Percentiles rank a stretch among this genome's conserved stretches.
phyloP scores from a whole-genome alignment of 2,329 filamentous ascomycete genomes.

The Aspergillus pseudotamarii region DNA sequence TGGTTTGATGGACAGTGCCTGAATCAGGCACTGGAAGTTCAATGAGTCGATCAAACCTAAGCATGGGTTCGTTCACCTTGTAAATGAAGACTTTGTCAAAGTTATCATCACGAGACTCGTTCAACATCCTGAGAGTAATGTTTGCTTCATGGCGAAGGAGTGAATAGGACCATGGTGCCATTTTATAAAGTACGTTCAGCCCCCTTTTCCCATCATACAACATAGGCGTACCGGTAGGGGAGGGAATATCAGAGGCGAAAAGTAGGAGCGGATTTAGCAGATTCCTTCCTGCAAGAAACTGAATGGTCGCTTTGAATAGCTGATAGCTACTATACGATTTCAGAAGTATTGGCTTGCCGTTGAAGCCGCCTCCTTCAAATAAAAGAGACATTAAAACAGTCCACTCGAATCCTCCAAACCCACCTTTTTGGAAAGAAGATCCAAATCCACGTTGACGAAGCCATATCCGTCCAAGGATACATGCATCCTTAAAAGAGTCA shows the following conservation, averaged over 20 bases:
- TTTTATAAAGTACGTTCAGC: slow-evolving; percentile 87
- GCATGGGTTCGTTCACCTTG: slow-evolving; percentile 54
- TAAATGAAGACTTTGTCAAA: slow-evolving; percentile 84
- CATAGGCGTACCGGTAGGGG: slow-evolving; percentile 61
- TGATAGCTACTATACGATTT: slow-evolving; percentile 86
- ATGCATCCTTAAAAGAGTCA: slow-evolving; percentile 77
- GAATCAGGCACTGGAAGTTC: slow-evolving; percentile 33
- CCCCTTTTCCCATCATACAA: slow-evolving; percentile 75
- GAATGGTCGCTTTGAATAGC: slow-evolving; percentile 91
- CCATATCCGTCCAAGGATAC: slow-evolving; percentile 85
- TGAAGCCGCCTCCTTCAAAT: slow-evolving; percentile 73
- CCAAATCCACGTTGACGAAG: slow-evolving; percentile 82
- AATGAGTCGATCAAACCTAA: slow-evolving; percentile 59
- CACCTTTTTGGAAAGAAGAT: slow-evolving; percentile 70
- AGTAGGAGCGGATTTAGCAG: slow-evolving; percentile 67
- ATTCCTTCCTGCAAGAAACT: slow-evolving; percentile 77
- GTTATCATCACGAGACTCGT: slow-evolving; percentile 72
- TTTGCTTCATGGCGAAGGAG: slow-evolving; percentile 74
- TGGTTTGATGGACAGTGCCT: slow-evolving; percentile 29
- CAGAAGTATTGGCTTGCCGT: slow-evolving; percentile 72
- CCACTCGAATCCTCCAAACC: slow-evolving; percentile 95
- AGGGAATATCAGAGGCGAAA: slow-evolving; percentile 29
- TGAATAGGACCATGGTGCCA: slow-evolving; percentile 80
- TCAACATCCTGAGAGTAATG: slow-evolving; percentile 73
- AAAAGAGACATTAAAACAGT: slow-evolving; percentile 76